Base-by-base conservation (phyloP, 2,329 filamentous ascomycete genomes). In the Helicocarpus griseus region DNA sequence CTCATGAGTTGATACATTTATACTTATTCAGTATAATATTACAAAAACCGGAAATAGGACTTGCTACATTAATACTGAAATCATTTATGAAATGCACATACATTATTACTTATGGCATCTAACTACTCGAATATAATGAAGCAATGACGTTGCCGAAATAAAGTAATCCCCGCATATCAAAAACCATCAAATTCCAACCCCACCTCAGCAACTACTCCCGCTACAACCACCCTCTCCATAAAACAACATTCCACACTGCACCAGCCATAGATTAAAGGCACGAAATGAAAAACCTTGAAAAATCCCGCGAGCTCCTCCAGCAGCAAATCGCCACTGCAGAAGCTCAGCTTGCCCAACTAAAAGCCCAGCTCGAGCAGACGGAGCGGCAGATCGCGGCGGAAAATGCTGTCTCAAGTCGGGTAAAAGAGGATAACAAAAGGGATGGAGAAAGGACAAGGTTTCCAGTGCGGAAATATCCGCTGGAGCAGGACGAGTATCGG, bases 401-500 rank as follows among this genome's bases (percentile, higher is more conserved):
- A 50, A 59, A 57, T 13, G 60, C 60, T 19, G 53, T 56, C 8
- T 50, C 51, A 19, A 17, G 48, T 31, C 35, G 19, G 44, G 13
- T 31, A 31, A 41, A 38, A 48, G n/a, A 47, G 9, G 9, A 26
- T 17, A 33, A 51, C n/a, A 7, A 39, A 7, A 28, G 13, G 51
- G 31, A 50, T 40, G 21, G 24, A 49, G 5, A 22, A 22, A 9
- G 5, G 7, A 17, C 29, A 4, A 11, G 7, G 31, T 13, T 13
- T 29, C n/a, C 8, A 21, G 21, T 5, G n/a, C 48, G 52, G 22
- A 79, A 72, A 57, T 91, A 87, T 85, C 87, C 87, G 0, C 73
- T 95, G 2, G 68, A 71, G 3, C 71, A 75, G 14, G 79, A 85
- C 4, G 89, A 96, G 60, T 95, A 95, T 66, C 81, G 81, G 57